phyloP scores from a whole-genome alignment of 345 rosid species.

The Erucastrum elatum region DNA sequence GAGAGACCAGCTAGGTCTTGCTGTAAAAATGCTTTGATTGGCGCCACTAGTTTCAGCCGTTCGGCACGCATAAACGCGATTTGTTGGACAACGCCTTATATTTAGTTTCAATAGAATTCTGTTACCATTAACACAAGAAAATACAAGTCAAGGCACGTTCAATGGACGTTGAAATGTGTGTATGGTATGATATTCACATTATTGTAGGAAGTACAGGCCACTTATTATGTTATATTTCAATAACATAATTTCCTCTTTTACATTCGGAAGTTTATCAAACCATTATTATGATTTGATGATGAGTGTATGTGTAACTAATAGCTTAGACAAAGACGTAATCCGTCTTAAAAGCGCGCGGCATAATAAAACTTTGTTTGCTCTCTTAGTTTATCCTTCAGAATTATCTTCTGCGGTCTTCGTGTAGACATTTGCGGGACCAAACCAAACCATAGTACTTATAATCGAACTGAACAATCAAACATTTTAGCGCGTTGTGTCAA shows the following conservation, averaged over 20 bases:
- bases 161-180: not conserved
- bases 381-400: not conserved
- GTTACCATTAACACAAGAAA: not conserved
- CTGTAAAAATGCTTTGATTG: conserved; percentile 12
- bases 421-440: not conserved
- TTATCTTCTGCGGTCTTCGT: not conserved
- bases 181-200: not conserved
- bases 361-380: not conserved
- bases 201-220: not conserved
- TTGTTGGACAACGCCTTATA: conserved; percentile 8
- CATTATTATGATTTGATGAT: not conserved
- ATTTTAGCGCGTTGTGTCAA: conserved; percentile 23
- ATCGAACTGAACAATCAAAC: not conserved
- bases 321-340: not conserved
- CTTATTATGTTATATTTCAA: not conserved
- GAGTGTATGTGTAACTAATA: not conserved
- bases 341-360: not conserved
- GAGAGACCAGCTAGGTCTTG: conserved; percentile 15
- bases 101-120: not conserved
- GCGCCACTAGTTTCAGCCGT: conserved; percentile 28
- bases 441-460: not conserved
- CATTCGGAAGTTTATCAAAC: not conserved
- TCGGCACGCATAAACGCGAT: conserved; percentile 34
- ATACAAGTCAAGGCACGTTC: conserved; percentile 10
- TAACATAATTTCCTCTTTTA: not conserved